A percentile compares a stretch with the other conserved stretches of the same genome.
phyloP scores from a whole-genome alignment of 441 rosid genomes.

The Erodium trifolium region DNA sequence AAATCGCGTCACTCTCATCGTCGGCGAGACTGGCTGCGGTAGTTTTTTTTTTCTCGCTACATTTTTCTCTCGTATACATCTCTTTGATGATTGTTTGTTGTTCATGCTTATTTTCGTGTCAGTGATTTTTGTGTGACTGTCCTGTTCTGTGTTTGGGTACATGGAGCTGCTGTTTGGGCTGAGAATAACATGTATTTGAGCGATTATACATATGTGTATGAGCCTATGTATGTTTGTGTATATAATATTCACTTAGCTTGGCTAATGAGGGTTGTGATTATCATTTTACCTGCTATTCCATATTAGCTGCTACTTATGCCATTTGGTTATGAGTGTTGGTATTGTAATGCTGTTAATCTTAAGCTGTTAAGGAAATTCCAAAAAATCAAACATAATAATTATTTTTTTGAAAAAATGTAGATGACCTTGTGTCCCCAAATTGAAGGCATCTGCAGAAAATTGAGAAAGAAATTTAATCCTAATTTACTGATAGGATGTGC shows the following conservation, averaged over 20 bases:
- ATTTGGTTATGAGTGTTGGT: not conserved
- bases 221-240: not conserved
- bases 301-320: not conserved
- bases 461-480: not conserved
- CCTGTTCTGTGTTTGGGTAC: slow-evolving; percentile 1
- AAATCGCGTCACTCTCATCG: slow-evolving; percentile 92
- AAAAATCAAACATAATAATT: not conserved
- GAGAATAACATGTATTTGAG: not conserved
- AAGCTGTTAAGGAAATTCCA: not conserved
- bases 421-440: not conserved
- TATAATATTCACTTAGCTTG: not conserved
- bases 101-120: not conserved
- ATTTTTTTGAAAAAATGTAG: not conserved
- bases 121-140: not conserved
- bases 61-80: slow-evolving; percentile 8
- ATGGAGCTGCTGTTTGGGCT: no score
- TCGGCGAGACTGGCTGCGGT: slow-evolving; percentile 98
- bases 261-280: not conserved
- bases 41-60: slow-evolving; percentile 9
- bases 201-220: not conserved
- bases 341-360: not conserved
- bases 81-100: not conserved
- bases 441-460: not conserved
- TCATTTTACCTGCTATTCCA: not conserved
- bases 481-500: no score